Base-by-base conservation (phyloP, 768 basidiomycete species). In the Melanogaster broomeanus region DNA sequence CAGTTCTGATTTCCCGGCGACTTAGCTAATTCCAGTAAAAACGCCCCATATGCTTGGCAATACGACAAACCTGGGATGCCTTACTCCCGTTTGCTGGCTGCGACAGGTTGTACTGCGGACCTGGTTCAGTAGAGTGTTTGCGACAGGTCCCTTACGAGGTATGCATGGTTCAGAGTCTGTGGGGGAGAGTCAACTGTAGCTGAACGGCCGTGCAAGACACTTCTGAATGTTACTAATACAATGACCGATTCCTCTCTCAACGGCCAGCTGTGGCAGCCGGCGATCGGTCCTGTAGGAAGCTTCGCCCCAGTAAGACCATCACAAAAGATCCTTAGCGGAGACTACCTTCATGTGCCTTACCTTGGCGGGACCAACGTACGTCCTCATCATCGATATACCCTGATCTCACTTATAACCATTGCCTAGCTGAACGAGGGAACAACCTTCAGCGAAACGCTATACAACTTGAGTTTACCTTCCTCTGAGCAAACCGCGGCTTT, bases 311-410 rank as follows among this genome's bases (percentile, higher is more conserved):
- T 70, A 45, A 62, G 76, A 35, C 77, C 80, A 5, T 83, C 82
- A 1, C 48, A 60, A 6, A 70, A 69, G 34, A 76, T 83, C 25
- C 62, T 68, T 1, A 65, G 72, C 6, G 79, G 80, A 6, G 67
- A 81, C 24, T 84, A 82, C 59, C 59, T 78, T 16, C 81, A 76
- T 45, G 61, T 85, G 3, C 81, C 82, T 7, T 79, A 76, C 52
- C 58, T 85, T 0, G 78, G 69, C n/a, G 83, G 83, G 25, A 82
- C 79, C 0, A 83, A 82, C 40, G 82, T 81, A 48, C 68, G 59
- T 47, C n/a, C n/a, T n/a, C n/a, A n/a, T n/a, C n/a, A n/a, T n/a
- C n/a, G 13, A 11, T n/a, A n/a, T 34, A 15, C 40, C 11, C 28
- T n/a, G 10, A 39, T 11, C 24, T 5, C 4, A n/a, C 7, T 8